Conservation (phyloP, 148 eudicot species). For the Fagopyrum esculentum region DNA sequence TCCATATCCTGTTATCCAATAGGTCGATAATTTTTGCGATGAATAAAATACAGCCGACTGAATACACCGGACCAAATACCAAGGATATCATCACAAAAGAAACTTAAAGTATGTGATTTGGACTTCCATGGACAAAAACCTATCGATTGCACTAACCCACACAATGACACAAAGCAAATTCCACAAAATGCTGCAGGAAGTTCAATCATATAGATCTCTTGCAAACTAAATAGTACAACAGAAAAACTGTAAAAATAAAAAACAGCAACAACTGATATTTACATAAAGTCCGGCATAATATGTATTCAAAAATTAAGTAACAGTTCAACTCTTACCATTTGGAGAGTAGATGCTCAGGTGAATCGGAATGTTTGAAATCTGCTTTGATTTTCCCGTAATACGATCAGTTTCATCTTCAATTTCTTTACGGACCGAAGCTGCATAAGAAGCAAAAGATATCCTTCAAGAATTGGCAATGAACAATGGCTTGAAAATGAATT, state of each 20-base stretch:
- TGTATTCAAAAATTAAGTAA: not conserved
- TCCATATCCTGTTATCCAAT: not conserved
- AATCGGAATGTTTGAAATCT: conserved; percentile 90
- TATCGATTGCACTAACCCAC: not conserved
- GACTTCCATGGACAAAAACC: not conserved
- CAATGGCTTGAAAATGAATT: not conserved
- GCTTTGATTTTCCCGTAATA: conserved; percentile 81
- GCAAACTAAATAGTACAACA: not conserved
- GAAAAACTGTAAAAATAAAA: not conserved
- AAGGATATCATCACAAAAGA: not conserved
- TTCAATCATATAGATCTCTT: not conserved
- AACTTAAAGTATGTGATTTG: not conserved
- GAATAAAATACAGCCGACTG: no score
- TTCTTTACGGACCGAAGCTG: conserved; percentile 95
- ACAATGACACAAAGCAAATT: not conserved
- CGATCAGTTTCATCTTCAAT: conserved; percentile 96
- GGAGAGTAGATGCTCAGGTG: conserved; percentile 97
- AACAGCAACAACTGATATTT: not conserved
- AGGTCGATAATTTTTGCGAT: no score
- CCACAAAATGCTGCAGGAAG: not conserved
- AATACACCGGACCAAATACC: not conserved
- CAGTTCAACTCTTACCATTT: conserved; percentile 45
- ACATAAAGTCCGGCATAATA: not conserved
- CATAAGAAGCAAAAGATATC: conserved; percentile 19
- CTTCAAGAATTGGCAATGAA: not conserved